Percentiles rank a stretch among this genome's conserved stretches.
Conservation (phyloP, 73 alveolate genomes). For the Tetrahymena elliotti region DNA sequence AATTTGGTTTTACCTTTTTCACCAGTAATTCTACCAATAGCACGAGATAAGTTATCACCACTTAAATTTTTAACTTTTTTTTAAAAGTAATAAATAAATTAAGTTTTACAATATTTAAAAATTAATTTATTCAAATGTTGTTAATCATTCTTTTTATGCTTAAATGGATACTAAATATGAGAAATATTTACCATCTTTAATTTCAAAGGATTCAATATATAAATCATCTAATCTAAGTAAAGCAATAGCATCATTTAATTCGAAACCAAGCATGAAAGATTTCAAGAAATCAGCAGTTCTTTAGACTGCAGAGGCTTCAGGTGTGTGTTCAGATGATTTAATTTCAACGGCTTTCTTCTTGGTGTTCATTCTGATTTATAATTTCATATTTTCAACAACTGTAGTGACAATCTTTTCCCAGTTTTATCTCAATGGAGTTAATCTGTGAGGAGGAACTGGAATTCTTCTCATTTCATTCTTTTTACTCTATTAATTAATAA, state of each 20-base stretch:
- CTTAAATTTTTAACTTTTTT: constrained; percentile 81
- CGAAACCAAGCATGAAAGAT: constrained; percentile 95
- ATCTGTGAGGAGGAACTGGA: constrained; percentile 94
- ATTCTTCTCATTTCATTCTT: constrained; percentile 79
- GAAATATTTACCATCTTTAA: constrained; percentile 82
- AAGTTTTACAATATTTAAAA: background rate
- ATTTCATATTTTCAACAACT: constrained; percentile 98
- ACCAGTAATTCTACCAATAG: constrained; percentile 99
- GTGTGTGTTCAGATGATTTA: constrained; percentile 86
- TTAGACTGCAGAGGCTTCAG: constrained; percentile 88
- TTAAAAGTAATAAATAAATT: background rate
- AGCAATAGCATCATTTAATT: constrained; percentile 97
- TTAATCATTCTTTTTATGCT: no score
- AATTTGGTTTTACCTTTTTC: constrained; percentile 98
- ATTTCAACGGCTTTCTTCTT: constrained; percentile 95
- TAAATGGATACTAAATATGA: no score
- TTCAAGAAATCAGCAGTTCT: constrained; percentile 94
- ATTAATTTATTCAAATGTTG: background rate
- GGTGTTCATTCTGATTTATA: constrained; percentile 97
- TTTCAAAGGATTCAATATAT: constrained; percentile 95
- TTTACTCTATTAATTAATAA: background rate
- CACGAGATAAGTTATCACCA: constrained; percentile 97
- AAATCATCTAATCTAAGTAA: constrained; percentile 97
- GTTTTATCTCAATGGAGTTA: constrained; percentile 91
- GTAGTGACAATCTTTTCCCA: constrained; percentile 98